Base-by-base conservation (phyloP, 2,329 filamentous ascomycete genomes). In the Aulographum hederae region DNA sequence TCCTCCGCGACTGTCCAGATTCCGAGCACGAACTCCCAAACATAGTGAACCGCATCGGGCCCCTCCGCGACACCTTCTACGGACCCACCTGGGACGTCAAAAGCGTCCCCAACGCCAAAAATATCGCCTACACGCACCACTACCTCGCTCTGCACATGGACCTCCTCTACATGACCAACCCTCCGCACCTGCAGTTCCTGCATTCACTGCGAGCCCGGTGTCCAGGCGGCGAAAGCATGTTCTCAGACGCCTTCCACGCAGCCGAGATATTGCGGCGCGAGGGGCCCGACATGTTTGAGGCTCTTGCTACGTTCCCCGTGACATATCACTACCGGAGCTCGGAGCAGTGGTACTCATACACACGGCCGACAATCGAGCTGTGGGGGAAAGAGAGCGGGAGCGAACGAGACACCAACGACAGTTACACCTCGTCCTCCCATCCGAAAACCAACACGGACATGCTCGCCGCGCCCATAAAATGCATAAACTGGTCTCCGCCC, bases 81-180 rank as follows among this genome's bases (percentile, higher is more conserved):
- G 89, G 89, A 26, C 62, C 66, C 42, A 92, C 82, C 0, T 95
- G 85, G 73, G 78, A 94, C 52, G 86, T 95, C 10, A 69, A 73
- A 33, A 81, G 75, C 3, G 77, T 91, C 32, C 75, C 78, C 2
- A 52, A 80, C 34, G 81, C 85, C 16, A 84, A 86, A 47, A 95
- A 95, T 48, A 79, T 94, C 3, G 86, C 89, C 15, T 63, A 95
- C 56, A 94, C 86, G 1, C 75, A 68, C 45, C 66, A 75, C 30
- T 75, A 74, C 45, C 70, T 95, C 2, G 80, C 79, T 12, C 73
- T 94, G 30, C 89, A 98, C 56, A 89, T 93, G 69, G 89, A 95
- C 49, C 65, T 95, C 26, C 64, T 94, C 38, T 95, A 95, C 56
- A 76, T 89, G 54, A 58, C 67, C 11, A 69, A 80, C 31, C 73